Evolutionary conservation across 2,329 filamentous ascomycete species (phyloP).

Genomic region (Trichoderma brevicompactum): DNA sequence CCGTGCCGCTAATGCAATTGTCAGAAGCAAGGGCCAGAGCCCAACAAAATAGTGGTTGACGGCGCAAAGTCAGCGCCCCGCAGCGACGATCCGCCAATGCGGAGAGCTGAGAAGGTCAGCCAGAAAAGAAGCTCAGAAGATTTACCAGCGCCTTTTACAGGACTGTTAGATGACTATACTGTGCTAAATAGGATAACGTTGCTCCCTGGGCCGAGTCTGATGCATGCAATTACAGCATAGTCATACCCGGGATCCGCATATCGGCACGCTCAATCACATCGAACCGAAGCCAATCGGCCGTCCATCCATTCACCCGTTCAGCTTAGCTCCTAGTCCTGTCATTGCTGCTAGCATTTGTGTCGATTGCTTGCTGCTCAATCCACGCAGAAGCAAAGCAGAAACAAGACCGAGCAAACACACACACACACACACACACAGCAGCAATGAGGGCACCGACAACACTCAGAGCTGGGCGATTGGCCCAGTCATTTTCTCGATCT

Average conservation of each 20-base stretch:
- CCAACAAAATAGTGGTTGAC: constrained; percentile 15
- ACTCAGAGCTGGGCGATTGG: constrained; percentile 20
- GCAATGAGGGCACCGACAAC: constrained; percentile 19
- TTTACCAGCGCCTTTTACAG: not conserved
- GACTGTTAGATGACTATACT: not conserved
- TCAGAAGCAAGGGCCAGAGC: not conserved
- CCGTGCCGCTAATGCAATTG: constrained; percentile 1
- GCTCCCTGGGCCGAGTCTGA: not conserved
- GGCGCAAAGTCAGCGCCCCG: not conserved
- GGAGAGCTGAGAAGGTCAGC: constrained; percentile 22
- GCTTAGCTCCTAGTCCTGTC: not conserved
- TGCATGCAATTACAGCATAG: not conserved
- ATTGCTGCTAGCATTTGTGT: not conserved
- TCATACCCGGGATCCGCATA: constrained; percentile 1
- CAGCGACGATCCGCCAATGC: constrained; percentile 22
- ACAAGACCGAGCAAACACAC: not conserved
- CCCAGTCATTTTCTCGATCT: constrained; percentile 6
- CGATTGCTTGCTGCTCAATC: not conserved
- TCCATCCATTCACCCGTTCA: constrained; percentile 1
- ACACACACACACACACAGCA: not conserved
- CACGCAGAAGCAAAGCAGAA: not conserved
- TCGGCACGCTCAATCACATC: not conserved
- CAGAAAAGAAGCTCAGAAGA: not conserved
- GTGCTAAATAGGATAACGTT: not conserved
- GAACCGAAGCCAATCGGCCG: constrained; percentile 1